Evolutionary conservation across 2,329 filamentous ascomycete species (phyloP).

Genomic region (Rachicladosporium sp.): DNA sequence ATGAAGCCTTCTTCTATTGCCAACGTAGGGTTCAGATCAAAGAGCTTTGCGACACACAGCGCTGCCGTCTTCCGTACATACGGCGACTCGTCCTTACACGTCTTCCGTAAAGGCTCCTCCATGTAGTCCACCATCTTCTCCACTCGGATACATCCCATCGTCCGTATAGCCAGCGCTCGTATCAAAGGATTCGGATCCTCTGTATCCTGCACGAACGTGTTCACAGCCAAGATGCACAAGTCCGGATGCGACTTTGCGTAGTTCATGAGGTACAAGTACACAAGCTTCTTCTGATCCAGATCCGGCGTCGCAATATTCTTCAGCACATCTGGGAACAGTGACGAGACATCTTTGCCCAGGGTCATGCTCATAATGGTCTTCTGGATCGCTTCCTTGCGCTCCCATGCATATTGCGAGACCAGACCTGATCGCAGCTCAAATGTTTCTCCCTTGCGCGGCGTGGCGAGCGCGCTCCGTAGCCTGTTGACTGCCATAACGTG

Average conservation of each 20-base stretch:
- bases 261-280: conserved; percentile 98
- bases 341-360: conserved; percentile 93
- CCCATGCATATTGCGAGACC: conserved; percentile 97
- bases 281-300: conserved; percentile 97
- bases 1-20: conserved; percentile 96
- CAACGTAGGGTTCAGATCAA: conserved; percentile 83
- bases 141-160: conserved; percentile 96
- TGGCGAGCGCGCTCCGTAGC: conserved; percentile 85
- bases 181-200: conserved; percentile 97
- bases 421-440: conserved; percentile 92
- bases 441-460: conserved; percentile 91
- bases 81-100: conserved; percentile 88
- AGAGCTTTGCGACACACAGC: conserved; percentile 95
- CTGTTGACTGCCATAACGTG: conserved; percentile 79
- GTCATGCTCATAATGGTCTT: conserved; percentile 99
- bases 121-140: conserved; percentile 99
- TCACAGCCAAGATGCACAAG: conserved; percentile 94
- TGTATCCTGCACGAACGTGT: conserved; percentile 97
- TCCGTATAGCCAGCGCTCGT: conserved; percentile 85
- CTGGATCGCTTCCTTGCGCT: conserved; percentile 96
- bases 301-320: conserved; percentile 97
- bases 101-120: conserved; percentile 95
- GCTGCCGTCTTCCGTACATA: conserved; percentile 98
- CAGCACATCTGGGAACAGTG: conserved; percentile 89
- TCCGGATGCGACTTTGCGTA: conserved; percentile 99